A percentile compares a stretch with the other conserved stretches of the same genome.
phyloP scores from a whole-genome alignment of 805 yeast genomes.

The Lipomyces chichibuensis region DNA sequence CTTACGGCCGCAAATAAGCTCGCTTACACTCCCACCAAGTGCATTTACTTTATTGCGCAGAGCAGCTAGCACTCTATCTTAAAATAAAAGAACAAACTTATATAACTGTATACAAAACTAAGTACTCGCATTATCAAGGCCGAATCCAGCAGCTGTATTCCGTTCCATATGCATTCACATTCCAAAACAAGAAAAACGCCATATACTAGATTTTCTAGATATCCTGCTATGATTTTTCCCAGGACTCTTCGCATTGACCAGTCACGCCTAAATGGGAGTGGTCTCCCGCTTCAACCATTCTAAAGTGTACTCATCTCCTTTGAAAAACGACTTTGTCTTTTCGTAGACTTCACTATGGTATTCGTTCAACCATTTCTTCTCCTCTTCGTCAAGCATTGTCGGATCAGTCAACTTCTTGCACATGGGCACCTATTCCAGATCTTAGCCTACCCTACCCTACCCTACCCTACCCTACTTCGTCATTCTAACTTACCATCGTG shows the following conservation, averaged over 20 bases:
- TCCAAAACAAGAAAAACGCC: background rate
- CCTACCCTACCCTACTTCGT: background rate
- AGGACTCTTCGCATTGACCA: background rate
- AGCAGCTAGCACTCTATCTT: too few relatives aligned
- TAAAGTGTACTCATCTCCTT: conserved; percentile 61
- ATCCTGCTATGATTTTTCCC: background rate
- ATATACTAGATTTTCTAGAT: background rate
- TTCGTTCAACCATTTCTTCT: conserved; percentile 66
- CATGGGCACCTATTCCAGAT: conserved; percentile 58
- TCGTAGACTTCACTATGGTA: conserved; percentile 65
- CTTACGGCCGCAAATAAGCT: too few relatives aligned
- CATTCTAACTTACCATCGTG: conserved; percentile 52
- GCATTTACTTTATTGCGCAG: too few relatives aligned
- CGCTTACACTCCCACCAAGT: too few relatives aligned
- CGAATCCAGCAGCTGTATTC: background rate
- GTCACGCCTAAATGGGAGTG: conserved; percentile 1
- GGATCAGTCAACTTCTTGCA: conserved; percentile 73
- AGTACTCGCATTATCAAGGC: background rate
- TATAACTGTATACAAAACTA: background rate
- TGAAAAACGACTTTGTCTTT: conserved; percentile 54
- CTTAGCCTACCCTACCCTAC: background rate
- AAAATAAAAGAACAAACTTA: too few relatives aligned
- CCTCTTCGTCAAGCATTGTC: conserved; percentile 59
- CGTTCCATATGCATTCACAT: background rate
- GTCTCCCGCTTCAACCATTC: conserved; percentile 77